These are phyloP conservation scores for Sporothrix schenckii DNA, from an alignment of 2,329 filamentous ascomycete genomes.

Conservation along the genomic window DNA sequence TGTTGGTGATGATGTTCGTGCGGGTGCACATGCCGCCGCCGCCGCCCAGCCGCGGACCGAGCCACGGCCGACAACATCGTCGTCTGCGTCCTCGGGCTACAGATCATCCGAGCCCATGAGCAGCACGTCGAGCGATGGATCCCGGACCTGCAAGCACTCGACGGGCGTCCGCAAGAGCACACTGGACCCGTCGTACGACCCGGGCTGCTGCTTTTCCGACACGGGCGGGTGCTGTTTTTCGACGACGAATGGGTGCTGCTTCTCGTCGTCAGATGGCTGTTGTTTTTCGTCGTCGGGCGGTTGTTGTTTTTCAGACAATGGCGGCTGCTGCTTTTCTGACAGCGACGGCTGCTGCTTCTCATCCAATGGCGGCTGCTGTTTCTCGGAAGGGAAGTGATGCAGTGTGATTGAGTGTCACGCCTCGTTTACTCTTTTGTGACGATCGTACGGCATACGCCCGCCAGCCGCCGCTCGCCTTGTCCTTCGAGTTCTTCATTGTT, in stretches of 20 bases:
- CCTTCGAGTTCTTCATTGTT: neutral
- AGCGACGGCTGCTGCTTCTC: constrained; percentile 36
- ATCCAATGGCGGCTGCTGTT: constrained; percentile 33
- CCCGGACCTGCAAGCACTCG: neutral
- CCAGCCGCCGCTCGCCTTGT: neutral
- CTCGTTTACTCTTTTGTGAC: too few species aligned
- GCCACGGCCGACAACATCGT: neutral
- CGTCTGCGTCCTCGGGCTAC: constrained; percentile 2
- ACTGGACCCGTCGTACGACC: constrained; percentile 1
- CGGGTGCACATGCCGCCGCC: neutral
- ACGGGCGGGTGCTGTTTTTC: constrained; percentile 25
- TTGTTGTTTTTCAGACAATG: constrained; percentile 12
- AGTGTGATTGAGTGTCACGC: too few species aligned
- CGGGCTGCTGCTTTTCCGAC: constrained; percentile 27
- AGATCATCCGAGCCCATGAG: neutral
- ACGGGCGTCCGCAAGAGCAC: neutral
- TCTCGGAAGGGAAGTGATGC: constrained; percentile 18
- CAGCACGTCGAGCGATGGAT: neutral
- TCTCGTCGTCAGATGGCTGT: constrained; percentile 24
- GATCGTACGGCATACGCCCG: too few species aligned
- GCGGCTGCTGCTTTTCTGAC: constrained; percentile 25
- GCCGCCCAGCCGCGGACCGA: neutral
- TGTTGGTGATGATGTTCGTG: neutral
- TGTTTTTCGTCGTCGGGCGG: constrained; percentile 15
- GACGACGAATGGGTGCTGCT: constrained; percentile 29